A percentile compares a stretch with the other conserved stretches of the same genome.
Evolutionary conservation across 352 stramenopile species (phyloP).

Genomic region (Pythium sp.): DNA sequence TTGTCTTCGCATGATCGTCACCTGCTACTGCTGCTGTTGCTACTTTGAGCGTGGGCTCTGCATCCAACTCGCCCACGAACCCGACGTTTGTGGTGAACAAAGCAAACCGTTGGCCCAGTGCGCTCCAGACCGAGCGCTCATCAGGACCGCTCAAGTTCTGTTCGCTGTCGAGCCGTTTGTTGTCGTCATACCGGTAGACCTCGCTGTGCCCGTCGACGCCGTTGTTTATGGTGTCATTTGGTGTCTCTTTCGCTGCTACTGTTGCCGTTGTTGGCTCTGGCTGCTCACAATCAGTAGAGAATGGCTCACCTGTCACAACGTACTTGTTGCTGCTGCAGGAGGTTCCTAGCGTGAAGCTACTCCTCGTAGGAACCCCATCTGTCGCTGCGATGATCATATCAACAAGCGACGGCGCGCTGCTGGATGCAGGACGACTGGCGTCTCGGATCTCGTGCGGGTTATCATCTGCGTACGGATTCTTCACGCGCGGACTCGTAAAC

Average conservation of each 20-base stretch:
- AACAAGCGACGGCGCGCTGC: background rate
- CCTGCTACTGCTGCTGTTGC: background rate
- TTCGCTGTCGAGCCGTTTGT: background rate
- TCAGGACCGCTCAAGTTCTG: background rate
- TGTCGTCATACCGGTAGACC: background rate
- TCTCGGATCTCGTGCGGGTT: constrained; percentile 10
- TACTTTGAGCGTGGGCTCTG: background rate
- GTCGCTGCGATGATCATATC: constrained; percentile 2
- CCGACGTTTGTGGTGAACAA: constrained; percentile 5
- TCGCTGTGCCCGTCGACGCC: constrained; percentile 8
- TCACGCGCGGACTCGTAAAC: constrained; percentile 10
- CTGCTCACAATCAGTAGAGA: background rate
- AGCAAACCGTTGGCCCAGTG: background rate
- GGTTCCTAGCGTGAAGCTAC: background rate
- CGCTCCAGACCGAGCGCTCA: background rate
- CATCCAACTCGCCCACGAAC: constrained; percentile 4
- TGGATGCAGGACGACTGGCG: background rate
- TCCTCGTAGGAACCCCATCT: background rate
- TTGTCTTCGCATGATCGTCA: background rate
- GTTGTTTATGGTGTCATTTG: background rate
- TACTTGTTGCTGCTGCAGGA: background rate
- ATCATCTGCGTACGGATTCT: constrained; percentile 11
- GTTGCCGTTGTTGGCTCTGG: background rate
- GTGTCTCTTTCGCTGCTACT: background rate
- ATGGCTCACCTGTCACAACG: background rate